Percentiles rank a stretch among this genome's conserved stretches.
phyloP scores from a whole-genome alignment of 2,329 filamentous ascomycete species.

The Chaetomiaceae sp. region DNA sequence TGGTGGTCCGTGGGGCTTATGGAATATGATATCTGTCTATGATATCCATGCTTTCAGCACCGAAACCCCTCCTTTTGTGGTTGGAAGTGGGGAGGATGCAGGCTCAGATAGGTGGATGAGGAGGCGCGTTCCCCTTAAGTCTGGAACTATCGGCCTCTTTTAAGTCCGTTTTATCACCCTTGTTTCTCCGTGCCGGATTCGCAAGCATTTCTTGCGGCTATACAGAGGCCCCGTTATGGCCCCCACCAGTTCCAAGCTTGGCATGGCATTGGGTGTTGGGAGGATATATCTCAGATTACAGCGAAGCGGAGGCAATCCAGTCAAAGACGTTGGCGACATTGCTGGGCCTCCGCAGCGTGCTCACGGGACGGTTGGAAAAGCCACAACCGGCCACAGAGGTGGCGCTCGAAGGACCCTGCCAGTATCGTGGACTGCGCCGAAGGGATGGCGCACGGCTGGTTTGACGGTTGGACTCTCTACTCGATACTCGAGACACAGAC shows the following conservation, averaged over 20 bases:
- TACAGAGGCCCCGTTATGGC: conserved; percentile 11
- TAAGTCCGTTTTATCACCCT: conserved; percentile 1
- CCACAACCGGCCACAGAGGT: neutral
- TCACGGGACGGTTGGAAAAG: neutral
- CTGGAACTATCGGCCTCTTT: conserved; percentile 4
- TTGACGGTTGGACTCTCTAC: neutral
- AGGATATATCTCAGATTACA: neutral
- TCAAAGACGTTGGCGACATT: neutral
- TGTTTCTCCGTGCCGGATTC: conserved; percentile 7
- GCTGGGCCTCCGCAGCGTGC: neutral
- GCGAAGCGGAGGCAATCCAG: neutral
- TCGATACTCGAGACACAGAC: neutral
- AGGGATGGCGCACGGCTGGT: neutral
- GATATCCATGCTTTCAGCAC: neutral
- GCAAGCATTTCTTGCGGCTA: conserved; percentile 5
- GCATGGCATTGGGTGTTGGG: neutral
- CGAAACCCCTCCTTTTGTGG: neutral
- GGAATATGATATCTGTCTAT: neutral
- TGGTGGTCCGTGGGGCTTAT: neutral
- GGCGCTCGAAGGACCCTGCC: neutral
- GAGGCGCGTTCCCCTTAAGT: neutral
- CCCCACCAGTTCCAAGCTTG: conserved; percentile 24
- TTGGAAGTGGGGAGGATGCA: neutral
- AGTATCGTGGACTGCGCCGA: neutral
- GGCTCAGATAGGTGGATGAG: conserved; percentile 17